Evolutionary conservation across 2,329 filamentous ascomycete species (phyloP).

Genomic region (Ophiocordyceps camponoti-floridani): DNA sequence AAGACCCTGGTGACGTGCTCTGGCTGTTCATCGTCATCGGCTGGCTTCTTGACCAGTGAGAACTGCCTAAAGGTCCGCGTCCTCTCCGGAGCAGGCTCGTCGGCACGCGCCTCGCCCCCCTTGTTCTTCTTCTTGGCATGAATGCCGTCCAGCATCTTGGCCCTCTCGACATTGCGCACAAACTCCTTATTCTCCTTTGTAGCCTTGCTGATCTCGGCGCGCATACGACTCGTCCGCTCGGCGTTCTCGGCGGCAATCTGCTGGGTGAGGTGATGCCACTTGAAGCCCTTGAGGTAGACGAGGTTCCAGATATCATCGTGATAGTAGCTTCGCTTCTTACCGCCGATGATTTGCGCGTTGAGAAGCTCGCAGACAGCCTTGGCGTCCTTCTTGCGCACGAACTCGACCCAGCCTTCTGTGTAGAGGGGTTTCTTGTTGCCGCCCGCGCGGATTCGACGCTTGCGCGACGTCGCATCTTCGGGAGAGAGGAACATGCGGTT

Average conservation of each 20-base stretch:
- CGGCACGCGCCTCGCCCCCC: slow-evolving; percentile 3
- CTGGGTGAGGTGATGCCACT: slow-evolving; percentile 60
- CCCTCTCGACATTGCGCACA: slow-evolving; percentile 59
- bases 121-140: slow-evolving; percentile 32
- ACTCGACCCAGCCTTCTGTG: slow-evolving; percentile 78
- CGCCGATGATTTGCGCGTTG: slow-evolving; percentile 62
- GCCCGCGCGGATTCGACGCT: slow-evolving; percentile 49
- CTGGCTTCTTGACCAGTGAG: slow-evolving; percentile 33
- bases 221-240: slow-evolving; percentile 55
- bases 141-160: slow-evolving; percentile 64
- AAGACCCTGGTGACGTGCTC: slow-evolving; percentile 41
- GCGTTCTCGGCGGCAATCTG: slow-evolving; percentile 71
- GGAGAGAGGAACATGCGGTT: slow-evolving; percentile 67
- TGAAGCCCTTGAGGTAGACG: slow-evolving; percentile 67
- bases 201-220: slow-evolving; percentile 59
- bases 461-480: slow-evolving; percentile 49
- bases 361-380: slow-evolving; percentile 59
- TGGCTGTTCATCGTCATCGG: slow-evolving; percentile 24
- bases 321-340: slow-evolving; percentile 71
- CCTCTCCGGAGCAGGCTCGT: slow-evolving; percentile 4
- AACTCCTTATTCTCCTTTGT: slow-evolving; percentile 70
- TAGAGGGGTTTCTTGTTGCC: slow-evolving; percentile 74
- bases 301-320: slow-evolving; percentile 78
- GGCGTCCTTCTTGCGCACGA: slow-evolving; percentile 56
- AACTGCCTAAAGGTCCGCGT: slow-evolving; percentile 48